phyloP scores from a whole-genome alignment of 305 asterid genomes.

The Fraxinus latifolia region DNA sequence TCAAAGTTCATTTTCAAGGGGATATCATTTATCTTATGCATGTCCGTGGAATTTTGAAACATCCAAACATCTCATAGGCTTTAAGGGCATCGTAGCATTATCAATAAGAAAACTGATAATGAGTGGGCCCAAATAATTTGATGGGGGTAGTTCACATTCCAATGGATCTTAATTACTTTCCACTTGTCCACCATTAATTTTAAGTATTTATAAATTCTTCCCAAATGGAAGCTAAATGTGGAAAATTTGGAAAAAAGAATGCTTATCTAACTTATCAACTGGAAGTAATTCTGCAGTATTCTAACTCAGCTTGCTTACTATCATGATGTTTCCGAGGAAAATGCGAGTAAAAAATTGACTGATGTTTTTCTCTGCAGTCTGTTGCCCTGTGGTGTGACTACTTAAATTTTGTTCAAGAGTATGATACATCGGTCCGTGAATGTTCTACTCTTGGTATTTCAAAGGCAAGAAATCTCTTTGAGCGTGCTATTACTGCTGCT shows the following conservation, averaged over 20 bases:
- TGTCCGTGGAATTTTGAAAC: too few relatives aligned
- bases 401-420: constrained; percentile 71
- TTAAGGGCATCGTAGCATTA: too few relatives aligned
- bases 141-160: background rate
- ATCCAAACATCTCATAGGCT: too few relatives aligned
- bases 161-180: background rate
- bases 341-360: constrained; percentile 16
- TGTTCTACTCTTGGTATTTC: constrained; percentile 62
- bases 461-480: constrained; percentile 74
- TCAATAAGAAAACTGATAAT: too few relatives aligned
- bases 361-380: constrained; percentile 57
- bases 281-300: constrained; percentile 9
- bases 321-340: constrained; percentile 19
- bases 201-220: background rate
- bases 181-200: background rate
- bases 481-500: constrained; percentile 83
- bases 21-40: too few relatives aligned
- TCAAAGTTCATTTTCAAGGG: background rate
- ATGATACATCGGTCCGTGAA: constrained; percentile 56
- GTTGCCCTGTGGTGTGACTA: constrained; percentile 87
- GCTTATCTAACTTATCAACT: background rate
- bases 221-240: background rate
- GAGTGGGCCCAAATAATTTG: too few relatives aligned
- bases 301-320: constrained; percentile 5
- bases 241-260: background rate